These are phyloP conservation scores for Puya raimondii DNA, from an alignment of 176 grass and related monocot species.

Conservation along the genomic window DNA sequence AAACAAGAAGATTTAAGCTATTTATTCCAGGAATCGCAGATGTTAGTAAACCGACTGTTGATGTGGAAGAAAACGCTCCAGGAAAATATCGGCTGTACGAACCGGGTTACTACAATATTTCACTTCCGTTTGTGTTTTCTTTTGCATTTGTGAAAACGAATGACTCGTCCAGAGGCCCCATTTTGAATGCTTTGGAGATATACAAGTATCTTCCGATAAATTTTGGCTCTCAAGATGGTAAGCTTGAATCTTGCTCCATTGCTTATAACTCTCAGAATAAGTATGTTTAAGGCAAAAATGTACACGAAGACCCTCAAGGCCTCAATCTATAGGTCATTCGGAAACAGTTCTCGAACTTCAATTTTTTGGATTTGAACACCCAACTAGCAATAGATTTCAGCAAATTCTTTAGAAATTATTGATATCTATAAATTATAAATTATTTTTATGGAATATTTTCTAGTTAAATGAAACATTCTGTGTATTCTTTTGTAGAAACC, in stretches of 20 bases:
- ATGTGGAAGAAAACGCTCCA: slow-evolving; percentile 73
- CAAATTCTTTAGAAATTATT: too few species aligned
- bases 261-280: not conserved
- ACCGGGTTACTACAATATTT: slow-evolving; percentile 60
- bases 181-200: slow-evolving; percentile 82
- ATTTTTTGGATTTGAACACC: not conserved
- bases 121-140: slow-evolving; percentile 60
- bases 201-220: slow-evolving; percentile 58
- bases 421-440: too few species aligned
- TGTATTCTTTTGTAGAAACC: too few species aligned
- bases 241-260: not conserved
- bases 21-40: slow-evolving; percentile 49
- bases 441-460: too few species aligned
- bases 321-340: too few species aligned
- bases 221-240: slow-evolving; percentile 59
- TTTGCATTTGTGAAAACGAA: slow-evolving; percentile 72
- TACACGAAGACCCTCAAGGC: too few species aligned
- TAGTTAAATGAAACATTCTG: too few species aligned
- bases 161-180: slow-evolving; percentile 65
- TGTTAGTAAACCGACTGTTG: slow-evolving; percentile 68
- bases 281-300: not conserved
- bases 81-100: slow-evolving; percentile 74
- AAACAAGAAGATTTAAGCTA: slow-evolving; percentile 82
- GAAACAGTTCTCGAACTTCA: too few species aligned
- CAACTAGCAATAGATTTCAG: too few species aligned